Evolutionary conservation across 768 basidiomycete species (phyloP), one percentile per base, ranked within the genome.

Genomic region (Filobasidium wieringae): DNA sequence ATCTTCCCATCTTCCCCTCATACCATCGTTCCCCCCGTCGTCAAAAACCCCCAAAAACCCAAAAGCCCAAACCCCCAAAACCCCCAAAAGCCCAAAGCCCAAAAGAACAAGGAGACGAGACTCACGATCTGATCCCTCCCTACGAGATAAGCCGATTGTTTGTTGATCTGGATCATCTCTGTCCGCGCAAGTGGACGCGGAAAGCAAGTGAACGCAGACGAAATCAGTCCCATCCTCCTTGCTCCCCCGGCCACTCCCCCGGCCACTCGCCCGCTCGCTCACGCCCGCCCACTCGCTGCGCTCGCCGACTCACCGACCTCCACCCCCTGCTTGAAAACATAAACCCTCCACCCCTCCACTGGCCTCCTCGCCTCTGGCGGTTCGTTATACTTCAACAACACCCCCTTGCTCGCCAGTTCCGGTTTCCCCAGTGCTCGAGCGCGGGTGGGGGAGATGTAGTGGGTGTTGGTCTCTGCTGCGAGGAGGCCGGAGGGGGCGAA

Each of bases 311-410:
- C 69, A 93, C 93, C 92, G 51, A 84, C 78, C 79, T 96, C 87
- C 65, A 95, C 90, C 53, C 80, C 81, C 22, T 87, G 93, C 75
- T 97, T 97, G 80, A 97, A 99, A 32, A 96, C 92, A 69, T 97
- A 99, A 61, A 99, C 69, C 70, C 95, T 79, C 95, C 95, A 97
- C 17, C 87, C 86, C 32, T 86, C 74, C 4, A 79, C 75, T 9
- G 95, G 93, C 69, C 92, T 96, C 64, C 95, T 78, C 29, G 93
- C 95, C 78, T 99, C 95, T 6, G 95, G 91, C 15, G 95, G 95
- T 73, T 99, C 95, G 62, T 97, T 92, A 72, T 99, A 99, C 74
- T 97, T 99, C 62, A 99, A 78, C 41, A 95, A 82, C 4, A 77
- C 76, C 8, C 77, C 77, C 52, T 73, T 66, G n/a, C n/a, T n/a